Evolutionary conservation across 495 filamentous ascomycete genomes (phyloP), one percentile per base, ranked within the genome.

Genomic region (Amniculicola lignicola): DNA sequence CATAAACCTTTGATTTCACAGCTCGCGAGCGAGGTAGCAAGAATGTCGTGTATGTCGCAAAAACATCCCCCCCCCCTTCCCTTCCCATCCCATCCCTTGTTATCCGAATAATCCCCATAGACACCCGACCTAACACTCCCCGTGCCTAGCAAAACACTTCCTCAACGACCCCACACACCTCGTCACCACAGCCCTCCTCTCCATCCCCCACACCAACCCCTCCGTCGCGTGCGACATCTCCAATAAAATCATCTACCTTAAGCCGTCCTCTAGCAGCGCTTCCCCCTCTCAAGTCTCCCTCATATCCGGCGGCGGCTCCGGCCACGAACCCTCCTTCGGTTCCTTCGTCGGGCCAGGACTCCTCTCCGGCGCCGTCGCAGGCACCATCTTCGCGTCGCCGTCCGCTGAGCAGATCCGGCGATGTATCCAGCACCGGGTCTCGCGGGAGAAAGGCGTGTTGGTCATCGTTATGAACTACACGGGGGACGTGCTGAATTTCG

Each of bases 321-420:
- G 93, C 59, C 93, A 98, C 63, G 93, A 98, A 67, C 93, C 93
- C 25, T 86, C 85, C 51, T 96, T 96, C 67, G 82, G 87, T 1
- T 84, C 77, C 54, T 86, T 78, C 51, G 82, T 85, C 14, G 83
- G 83, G 19, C 70, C 74, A 1, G 93, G 92, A 43, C 69, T 96
- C n/a, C 81, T 96, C 18, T 84, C 83, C 44, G 92, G 87, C 42
- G 85, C 87, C 0, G 91, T 95, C 9, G 88, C 91, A 0, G 93
- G 93, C 1, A 90, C 89, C 0, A 95, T 98, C 68, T 98, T 98
- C 64, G 93, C 93, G 5, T 87, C 81, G 15, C 93, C 93, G 0
- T 82, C 79, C 4, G 90, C 92, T 0, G 88, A 91, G 72, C 93
- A 97, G 71, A 82, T 98, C 45, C 81, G 88, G 46, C 77, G 77